Evolutionary conservation across 345 rosid species (phyloP).

Genomic region (Anastatica hierochuntica): DNA sequence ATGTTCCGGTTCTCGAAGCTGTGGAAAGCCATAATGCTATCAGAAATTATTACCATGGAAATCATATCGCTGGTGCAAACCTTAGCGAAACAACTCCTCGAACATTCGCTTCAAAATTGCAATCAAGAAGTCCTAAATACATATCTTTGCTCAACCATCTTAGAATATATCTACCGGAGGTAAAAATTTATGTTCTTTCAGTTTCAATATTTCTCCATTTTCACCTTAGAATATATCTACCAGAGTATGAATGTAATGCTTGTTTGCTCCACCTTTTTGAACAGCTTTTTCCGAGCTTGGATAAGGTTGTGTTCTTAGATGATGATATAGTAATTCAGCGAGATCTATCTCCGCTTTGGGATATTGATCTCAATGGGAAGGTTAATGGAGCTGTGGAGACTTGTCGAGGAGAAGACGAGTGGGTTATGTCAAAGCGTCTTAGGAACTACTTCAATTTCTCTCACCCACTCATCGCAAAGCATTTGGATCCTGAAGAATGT

Average conservation of each 20-base stretch:
- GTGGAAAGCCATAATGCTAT: slow-evolving; percentile 73
- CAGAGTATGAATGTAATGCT: neutral
- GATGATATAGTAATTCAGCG: slow-evolving; percentile 92
- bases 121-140: slow-evolving; percentile 97
- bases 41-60: slow-evolving; percentile 92
- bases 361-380: slow-evolving; percentile 73
- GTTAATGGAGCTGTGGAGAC: slow-evolving; percentile 99
- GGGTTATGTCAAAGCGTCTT: slow-evolving; percentile 98
- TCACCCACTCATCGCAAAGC: slow-evolving; percentile 73
- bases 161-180: slow-evolving; percentile 96
- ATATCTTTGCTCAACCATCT: slow-evolving; percentile 98
- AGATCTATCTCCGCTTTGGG: slow-evolving; percentile 92
- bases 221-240: too few relatives aligned
- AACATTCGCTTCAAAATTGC: slow-evolving; percentile 85
- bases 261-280: slow-evolving; percentile 15
- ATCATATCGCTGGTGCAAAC: slow-evolving; percentile 80
- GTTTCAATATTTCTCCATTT: too few relatives aligned
- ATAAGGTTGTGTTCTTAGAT: slow-evolving; percentile 92
- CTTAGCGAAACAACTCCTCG: slow-evolving; percentile 78
- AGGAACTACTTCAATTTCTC: slow-evolving; percentile 98
- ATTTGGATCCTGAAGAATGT: too few relatives aligned
- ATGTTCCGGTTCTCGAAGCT: slow-evolving; percentile 97
- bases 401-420: slow-evolving; percentile 88
- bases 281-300: slow-evolving; percentile 93
- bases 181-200: slow-evolving; percentile 22